These are phyloP conservation scores for Reutealis trisperma DNA, from an alignment of 345 rosid species.

Conservation along the genomic window DNA sequence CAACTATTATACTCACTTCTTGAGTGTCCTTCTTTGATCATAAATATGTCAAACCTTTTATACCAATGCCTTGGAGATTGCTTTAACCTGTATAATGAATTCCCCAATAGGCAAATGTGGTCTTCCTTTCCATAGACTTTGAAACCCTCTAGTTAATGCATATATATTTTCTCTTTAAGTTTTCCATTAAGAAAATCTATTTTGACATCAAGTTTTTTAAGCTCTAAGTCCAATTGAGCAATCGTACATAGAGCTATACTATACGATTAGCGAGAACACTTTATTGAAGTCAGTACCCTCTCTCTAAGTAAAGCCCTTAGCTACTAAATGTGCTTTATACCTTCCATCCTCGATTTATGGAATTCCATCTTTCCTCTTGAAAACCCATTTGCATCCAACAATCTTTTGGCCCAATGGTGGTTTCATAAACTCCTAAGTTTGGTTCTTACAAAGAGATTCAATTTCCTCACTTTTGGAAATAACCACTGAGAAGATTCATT, in stretches of 20 bases:
- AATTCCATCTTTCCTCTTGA: not conserved
- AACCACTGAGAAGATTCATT: not conserved
- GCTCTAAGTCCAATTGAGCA: not conserved
- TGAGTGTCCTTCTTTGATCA: not conserved
- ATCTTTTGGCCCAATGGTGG: not conserved
- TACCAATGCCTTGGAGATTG: too few relatives aligned
- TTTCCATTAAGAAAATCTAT: not conserved
- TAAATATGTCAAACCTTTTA: not conserved
- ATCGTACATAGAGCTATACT: not conserved
- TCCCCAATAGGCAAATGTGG: not conserved
- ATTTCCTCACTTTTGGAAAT: not conserved
- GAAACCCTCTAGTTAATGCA: conserved; percentile 3
- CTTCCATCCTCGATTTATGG: not conserved
- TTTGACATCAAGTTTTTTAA: not conserved
- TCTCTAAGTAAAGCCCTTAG: not conserved
- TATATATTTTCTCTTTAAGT: not conserved
- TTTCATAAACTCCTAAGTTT: not conserved
- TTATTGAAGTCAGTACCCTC: conserved; percentile 7
- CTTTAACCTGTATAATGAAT: not conserved
- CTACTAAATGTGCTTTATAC: not conserved
- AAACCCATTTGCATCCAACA: not conserved
- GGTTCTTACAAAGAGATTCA: not conserved
- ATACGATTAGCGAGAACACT: not conserved
- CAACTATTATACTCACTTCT: not conserved
- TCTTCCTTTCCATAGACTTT: not conserved